Percentiles rank a stretch among this genome's conserved stretches.
These are phyloP conservation scores for Chrysoporthe cubensis DNA, from an alignment of 2,329 filamentous ascomycete genomes.

Conservation along the genomic window DNA sequence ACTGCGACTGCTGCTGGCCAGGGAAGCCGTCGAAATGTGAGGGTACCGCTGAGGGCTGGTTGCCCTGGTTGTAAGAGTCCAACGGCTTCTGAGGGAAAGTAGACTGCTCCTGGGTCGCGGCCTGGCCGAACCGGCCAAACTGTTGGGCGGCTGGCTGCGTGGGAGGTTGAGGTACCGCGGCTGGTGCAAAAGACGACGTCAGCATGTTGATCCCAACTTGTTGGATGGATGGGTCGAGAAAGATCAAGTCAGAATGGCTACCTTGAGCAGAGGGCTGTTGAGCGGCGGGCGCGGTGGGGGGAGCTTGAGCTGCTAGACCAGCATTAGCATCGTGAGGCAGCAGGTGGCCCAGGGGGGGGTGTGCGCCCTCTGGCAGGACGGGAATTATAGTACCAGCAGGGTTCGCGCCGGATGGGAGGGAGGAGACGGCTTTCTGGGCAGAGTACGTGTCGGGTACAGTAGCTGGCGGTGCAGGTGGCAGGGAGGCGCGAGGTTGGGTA, in stretches of 20 bases:
- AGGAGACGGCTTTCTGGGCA: conserved; percentile 57
- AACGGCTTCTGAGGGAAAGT: conserved; percentile 77
- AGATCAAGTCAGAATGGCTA: conserved; percentile 35
- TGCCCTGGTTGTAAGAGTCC: conserved; percentile 72
- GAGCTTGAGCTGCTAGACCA: conserved; percentile 32
- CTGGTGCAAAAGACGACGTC: conserved; percentile 42
- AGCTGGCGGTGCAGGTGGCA: conserved; percentile 71
- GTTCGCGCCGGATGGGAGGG: conserved; percentile 47
- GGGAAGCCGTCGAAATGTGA: conserved; percentile 66
- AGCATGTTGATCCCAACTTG: conserved; percentile 23
- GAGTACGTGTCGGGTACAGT: conserved; percentile 59
- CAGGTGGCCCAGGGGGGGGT: background rate
- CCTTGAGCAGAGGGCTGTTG: conserved; percentile 43
- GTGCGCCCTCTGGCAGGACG: conserved; percentile 14
- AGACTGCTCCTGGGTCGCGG: conserved; percentile 62
- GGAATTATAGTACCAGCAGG: conserved; percentile 39
- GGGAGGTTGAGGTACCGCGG: conserved; percentile 54
- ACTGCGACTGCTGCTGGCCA: conserved; percentile 62
- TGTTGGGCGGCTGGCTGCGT: conserved; percentile 62
- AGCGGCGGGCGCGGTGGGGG: conserved; percentile 36
- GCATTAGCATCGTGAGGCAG: conserved; percentile 21
- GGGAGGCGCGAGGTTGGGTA: conserved; percentile 79
- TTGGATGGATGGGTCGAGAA: conserved; percentile 16
- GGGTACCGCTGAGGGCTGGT: conserved; percentile 46
- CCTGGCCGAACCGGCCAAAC: conserved; percentile 71